These are phyloP conservation scores for Pontederia paniculata DNA, from an alignment of 176 grass and related monocot genomes.

Conservation along the genomic window DNA sequence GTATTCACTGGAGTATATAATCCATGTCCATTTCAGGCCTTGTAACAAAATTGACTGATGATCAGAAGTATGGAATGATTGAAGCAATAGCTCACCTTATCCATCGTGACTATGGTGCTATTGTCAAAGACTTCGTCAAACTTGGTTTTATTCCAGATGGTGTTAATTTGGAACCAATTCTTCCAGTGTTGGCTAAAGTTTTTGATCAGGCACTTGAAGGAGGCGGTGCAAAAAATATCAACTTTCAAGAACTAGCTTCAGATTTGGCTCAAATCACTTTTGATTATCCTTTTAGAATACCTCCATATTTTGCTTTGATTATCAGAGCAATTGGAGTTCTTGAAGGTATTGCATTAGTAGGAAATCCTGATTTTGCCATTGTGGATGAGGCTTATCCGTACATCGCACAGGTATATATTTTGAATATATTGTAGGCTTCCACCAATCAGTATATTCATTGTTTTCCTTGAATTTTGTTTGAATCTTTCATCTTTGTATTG, in stretches of 20 bases:
- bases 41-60: conserved; percentile 90
- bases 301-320: conserved; percentile 96
- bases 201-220: conserved; percentile 99
- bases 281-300: conserved; percentile 96
- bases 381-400: conserved; percentile 99
- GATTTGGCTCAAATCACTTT: conserved; percentile 99
- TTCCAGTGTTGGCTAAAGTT: conserved; percentile 90
- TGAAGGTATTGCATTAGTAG: conserved; percentile 97
- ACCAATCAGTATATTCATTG: too few species aligned
- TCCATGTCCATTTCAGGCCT: conserved; percentile 39
- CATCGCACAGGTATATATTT: conserved; percentile 60
- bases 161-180: conserved; percentile 87
- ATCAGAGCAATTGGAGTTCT: conserved; percentile 95
- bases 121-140: conserved; percentile 93
- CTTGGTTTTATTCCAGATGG: conserved; percentile 95
- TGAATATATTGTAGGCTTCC: too few species aligned
- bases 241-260: conserved; percentile 93
- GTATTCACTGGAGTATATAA: background rate
- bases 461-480: too few species aligned
- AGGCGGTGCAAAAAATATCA: conserved; percentile 95
- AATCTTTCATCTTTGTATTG: too few species aligned
- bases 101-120: conserved; percentile 91
- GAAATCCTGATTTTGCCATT: conserved; percentile 91
- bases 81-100: conserved; percentile 99
- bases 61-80: conserved; percentile 97